Conservation (phyloP, 345 rosid genomes). For the Syzygium jambos region DNA sequence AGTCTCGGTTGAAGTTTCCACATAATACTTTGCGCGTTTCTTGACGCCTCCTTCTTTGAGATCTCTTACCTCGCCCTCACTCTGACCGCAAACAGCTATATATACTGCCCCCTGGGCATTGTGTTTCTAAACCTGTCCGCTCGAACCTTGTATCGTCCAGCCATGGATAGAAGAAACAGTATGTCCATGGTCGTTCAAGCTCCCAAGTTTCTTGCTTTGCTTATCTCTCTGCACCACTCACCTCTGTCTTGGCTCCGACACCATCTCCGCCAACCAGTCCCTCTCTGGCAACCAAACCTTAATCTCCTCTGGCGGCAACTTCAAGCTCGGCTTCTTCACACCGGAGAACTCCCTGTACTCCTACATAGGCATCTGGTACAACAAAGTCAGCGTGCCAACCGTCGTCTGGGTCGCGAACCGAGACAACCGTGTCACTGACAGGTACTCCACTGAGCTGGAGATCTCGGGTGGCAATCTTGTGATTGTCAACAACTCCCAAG, state of each 20-base stretch:
- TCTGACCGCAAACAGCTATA: background rate
- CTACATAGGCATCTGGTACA: slow-evolving; percentile 72
- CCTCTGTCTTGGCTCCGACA: slow-evolving; percentile 19
- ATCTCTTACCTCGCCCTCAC: background rate
- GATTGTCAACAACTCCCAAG: slow-evolving; percentile 37
- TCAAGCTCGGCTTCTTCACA: slow-evolving; percentile 55
- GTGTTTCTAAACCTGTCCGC: background rate
- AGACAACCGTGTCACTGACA: slow-evolving; percentile 38
- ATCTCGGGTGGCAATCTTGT: slow-evolving; percentile 56
- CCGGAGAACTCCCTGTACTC: slow-evolving; percentile 43
- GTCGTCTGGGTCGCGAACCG: slow-evolving; percentile 80
- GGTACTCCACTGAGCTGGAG: slow-evolving; percentile 30
- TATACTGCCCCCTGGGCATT: background rate
- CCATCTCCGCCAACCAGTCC: slow-evolving; percentile 32
- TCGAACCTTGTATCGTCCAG: background rate
- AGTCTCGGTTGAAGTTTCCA: background rate
- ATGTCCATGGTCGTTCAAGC: slow-evolving; percentile 12
- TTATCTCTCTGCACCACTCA: slow-evolving; percentile 7
- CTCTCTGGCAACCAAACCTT: slow-evolving; percentile 57
- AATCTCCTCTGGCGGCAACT: slow-evolving; percentile 33
- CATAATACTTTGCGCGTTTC: background rate
- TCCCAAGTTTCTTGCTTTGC: slow-evolving; percentile 11
- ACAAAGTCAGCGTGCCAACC: slow-evolving; percentile 27
- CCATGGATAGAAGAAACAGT: slow-evolving; percentile 13
- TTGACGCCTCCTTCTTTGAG: background rate